Base-by-base conservation (phyloP, 2,329 filamentous ascomycete genomes). In the Nannizzia gypsea region DNA sequence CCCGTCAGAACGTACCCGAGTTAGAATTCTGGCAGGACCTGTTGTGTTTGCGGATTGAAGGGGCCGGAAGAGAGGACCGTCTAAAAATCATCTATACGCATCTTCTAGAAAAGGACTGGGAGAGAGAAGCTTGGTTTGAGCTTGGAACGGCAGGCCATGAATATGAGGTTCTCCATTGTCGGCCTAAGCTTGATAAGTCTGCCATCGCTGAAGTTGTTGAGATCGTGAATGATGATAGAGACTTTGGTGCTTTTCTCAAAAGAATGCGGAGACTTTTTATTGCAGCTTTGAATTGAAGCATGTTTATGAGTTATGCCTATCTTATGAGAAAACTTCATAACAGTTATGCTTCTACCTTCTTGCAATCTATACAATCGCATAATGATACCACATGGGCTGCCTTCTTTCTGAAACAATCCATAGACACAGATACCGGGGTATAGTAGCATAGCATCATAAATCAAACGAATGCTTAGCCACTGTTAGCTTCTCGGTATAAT, bases 11-110 rank as follows among this genome's bases (percentile, higher is more conserved):
- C 73, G 83, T 89, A 48, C 93, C 93, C 0, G 93, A 99, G 76
- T 80, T 99, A 52, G 88, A 91, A 66, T 97, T 97, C 71, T 99
- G 93, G 93, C 88, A 95, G 71, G 87, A 87, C 59, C 93, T 92
- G 70, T 78, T 99, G 62, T 91, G 92, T 61, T 73, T 97, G 70
- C 80, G 87, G 62, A 95, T 99, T 69, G 92, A 97, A 70, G 92
- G 92, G 1, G 88, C 89, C 0, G 91, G 89, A 1, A 82, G 83
- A 69, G 85, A 89, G 63, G 91, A 96, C 73, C 82, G 88, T 26
- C 78, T 99, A 66, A 92, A 92, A 73, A 96, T 99, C 71, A 82
- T 93, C 1, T 99, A 90, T 70, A 88, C 84, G 28, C 89, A 95
- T 72, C 79, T 97, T 52, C 85, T 95, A 69, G 90, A 95, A 76